phyloP scores from a whole-genome alignment of 495 filamentous ascomycete species.

The Tuber umbilicatum region DNA sequence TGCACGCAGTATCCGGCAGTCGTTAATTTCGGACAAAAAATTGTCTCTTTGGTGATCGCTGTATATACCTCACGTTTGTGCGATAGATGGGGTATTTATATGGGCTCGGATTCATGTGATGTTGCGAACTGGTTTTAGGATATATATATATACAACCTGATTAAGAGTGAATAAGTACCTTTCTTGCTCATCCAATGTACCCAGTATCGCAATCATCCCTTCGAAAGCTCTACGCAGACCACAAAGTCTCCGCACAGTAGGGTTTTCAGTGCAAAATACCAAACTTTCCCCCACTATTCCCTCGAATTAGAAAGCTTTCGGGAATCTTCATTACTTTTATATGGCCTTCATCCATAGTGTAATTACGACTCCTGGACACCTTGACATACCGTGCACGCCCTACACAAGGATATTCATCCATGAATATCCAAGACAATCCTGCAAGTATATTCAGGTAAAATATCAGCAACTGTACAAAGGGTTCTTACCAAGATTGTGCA shows the following conservation, averaged over 20 bases:
- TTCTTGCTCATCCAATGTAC: background rate
- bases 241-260: background rate
- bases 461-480: too few species aligned
- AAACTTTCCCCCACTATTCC: background rate
- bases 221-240: background rate
- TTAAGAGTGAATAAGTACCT: background rate
- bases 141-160: background rate
- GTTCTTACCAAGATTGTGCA: too few species aligned
- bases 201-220: background rate
- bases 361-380: too few species aligned
- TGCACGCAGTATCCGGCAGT: constrained; percentile 17
- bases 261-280: background rate
- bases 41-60: background rate
- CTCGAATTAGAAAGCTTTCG: background rate
- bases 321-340: too few species aligned
- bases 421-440: too few species aligned
- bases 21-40: constrained; percentile 7
- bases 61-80: background rate
- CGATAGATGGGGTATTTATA: background rate
- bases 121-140: background rate
- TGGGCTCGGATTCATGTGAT: background rate
- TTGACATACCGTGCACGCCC: too few species aligned
- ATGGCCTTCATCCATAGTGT: background rate
- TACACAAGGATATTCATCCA: too few species aligned
- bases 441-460: too few species aligned